A percentile compares a stretch with the other conserved stretches of the same genome.
These are phyloP conservation scores for Trichoderma harzianum DNA, from an alignment of 2,329 filamentous ascomycete genomes.

Conservation along the genomic window DNA sequence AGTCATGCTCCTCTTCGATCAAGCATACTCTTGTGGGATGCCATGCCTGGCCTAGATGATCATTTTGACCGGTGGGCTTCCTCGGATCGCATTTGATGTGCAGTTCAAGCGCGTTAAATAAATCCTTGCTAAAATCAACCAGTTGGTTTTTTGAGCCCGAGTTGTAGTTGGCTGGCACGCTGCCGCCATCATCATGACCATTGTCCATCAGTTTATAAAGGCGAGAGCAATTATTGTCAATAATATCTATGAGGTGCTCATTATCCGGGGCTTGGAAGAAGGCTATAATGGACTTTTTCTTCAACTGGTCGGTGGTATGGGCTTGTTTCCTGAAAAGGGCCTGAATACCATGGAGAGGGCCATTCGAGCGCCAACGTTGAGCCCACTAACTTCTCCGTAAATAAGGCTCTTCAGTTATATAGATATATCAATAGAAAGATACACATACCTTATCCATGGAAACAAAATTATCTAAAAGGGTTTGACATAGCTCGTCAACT, in stretches of 20 bases:
- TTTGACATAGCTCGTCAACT: neutral
- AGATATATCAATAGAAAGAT: neutral
- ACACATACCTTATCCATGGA: neutral
- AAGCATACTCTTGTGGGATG: neutral
- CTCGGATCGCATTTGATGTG: neutral
- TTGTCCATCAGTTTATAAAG: neutral
- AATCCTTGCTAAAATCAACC: neutral
- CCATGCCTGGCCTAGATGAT: neutral
- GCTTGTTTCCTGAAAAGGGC: accelerated
- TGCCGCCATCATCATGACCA: neutral
- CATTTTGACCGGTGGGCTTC: neutral
- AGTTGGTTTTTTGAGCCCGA: neutral
- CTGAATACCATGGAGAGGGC: neutral
- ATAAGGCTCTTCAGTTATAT: neutral
- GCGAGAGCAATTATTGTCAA: neutral
- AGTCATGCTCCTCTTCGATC: neutral
- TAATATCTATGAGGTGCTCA: accelerated
- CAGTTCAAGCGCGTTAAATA: neutral
- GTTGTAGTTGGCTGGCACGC: neutral
- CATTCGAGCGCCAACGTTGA: neutral
- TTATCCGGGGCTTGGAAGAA: neutral
- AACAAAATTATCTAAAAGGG: neutral
- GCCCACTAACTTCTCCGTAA: neutral
- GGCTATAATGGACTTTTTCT: neutral
- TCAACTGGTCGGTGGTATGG: neutral